Evolutionary conservation across 139 green algal species (phyloP).

Genomic region (Coelastrella sp.): DNA sequence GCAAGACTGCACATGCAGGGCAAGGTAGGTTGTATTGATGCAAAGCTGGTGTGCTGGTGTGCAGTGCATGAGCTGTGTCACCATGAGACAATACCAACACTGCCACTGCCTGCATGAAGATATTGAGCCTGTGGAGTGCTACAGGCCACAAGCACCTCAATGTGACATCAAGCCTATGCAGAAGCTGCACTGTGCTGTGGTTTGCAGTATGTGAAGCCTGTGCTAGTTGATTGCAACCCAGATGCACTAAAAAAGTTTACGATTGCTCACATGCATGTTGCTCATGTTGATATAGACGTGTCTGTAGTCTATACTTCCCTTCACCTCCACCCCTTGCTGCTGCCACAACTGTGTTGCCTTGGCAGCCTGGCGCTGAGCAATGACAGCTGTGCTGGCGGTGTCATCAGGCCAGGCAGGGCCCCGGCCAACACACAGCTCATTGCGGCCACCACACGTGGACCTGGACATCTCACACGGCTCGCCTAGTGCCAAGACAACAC

Average conservation of each 20-base stretch:
- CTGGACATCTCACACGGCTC: slow-evolving; percentile 75
- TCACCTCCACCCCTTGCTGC: background rate
- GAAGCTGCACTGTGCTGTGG: too few species aligned
- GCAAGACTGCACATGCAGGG: too few species aligned
- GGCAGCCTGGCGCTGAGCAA: slow-evolving; percentile 71
- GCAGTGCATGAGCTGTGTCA: too few species aligned
- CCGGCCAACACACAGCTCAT: slow-evolving; percentile 79
- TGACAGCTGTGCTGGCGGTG: slow-evolving; percentile 75
- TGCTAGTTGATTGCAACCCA: background rate
- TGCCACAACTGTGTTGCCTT: slow-evolving; percentile 73
- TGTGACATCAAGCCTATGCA: too few species aligned
- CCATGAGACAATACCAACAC: too few species aligned
- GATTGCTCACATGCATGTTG: slow-evolving; percentile 74
- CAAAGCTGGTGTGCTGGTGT: too few species aligned
- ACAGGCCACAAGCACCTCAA: too few species aligned
- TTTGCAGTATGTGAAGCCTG: too few species aligned
- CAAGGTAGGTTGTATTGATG: too few species aligned
- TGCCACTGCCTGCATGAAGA: too few species aligned
- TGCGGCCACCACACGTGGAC: slow-evolving; percentile 80
- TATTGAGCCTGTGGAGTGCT: too few species aligned
- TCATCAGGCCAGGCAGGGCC: slow-evolving; percentile 79
- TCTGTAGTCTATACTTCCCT: slow-evolving; percentile 72
- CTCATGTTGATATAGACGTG: slow-evolving; percentile 83
- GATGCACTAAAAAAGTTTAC: background rate
- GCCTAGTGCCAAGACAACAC: slow-evolving; percentile 68